A percentile compares a stretch with the other conserved stretches of the same genome.
phyloP scores from a whole-genome alignment of 1,139 yeast genomes.

The Saccharomyces hybrid region DNA sequence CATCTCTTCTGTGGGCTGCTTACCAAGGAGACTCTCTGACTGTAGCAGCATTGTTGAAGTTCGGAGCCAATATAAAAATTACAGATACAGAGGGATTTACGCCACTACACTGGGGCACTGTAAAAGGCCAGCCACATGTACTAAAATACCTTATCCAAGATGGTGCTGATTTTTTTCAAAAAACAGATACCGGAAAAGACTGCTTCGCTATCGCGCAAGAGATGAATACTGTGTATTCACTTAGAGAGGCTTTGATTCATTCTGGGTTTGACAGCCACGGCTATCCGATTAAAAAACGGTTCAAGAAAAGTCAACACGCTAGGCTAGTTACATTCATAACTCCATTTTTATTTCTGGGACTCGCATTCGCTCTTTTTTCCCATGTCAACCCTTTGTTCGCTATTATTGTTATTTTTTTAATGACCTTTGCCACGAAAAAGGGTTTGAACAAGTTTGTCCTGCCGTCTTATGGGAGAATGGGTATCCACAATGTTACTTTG shows the following conservation, averaged over 20 bases:
- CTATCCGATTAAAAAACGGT: slow-evolving; percentile 30
- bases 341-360: slow-evolving; percentile 53
- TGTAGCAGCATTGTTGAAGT: slow-evolving; percentile 62
- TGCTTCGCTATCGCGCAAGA: slow-evolving; percentile 67
- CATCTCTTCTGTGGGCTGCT: slow-evolving; percentile 93
- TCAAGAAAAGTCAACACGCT: slow-evolving; percentile 41
- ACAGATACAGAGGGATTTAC: slow-evolving; percentile 70
- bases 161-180: slow-evolving; percentile 63
- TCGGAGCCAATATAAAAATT: slow-evolving; percentile 65
- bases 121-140: slow-evolving; percentile 65
- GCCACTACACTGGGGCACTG: slow-evolving; percentile 89
- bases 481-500: slow-evolving; percentile 34
- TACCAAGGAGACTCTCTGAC: slow-evolving; percentile 87
- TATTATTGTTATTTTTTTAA: slow-evolving; percentile 14
- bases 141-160: slow-evolving; percentile 55
- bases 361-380: slow-evolving; percentile 34
- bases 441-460: slow-evolving; percentile 32
- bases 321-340: slow-evolving; percentile 52
- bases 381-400: slow-evolving; percentile 27
- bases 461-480: slow-evolving; percentile 46
- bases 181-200: slow-evolving; percentile 61
- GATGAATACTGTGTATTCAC: slow-evolving; percentile 57
- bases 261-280: slow-evolving; percentile 43
- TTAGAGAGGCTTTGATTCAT: slow-evolving; percentile 53
- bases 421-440: slow-evolving; percentile 19